Evolutionary conservation across 768 basidiomycete species (phyloP).

Genomic region (Suillus alpinus): DNA sequence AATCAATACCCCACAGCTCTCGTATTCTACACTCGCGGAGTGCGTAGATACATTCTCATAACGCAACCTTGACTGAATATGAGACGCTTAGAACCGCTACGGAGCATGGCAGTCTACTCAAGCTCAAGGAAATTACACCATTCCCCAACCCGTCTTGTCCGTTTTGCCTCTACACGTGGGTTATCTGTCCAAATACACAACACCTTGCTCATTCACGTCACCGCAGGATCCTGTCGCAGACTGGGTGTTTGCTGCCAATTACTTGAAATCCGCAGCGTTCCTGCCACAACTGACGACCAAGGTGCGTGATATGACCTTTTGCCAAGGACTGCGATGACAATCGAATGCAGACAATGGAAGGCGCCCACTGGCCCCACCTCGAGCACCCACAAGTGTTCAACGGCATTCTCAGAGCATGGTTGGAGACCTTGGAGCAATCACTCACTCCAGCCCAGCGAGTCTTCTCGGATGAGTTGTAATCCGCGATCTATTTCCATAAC

Average conservation of each 20-base stretch:
- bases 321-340: slow-evolving; percentile 34
- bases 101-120: slow-evolving; percentile 36
- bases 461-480: neutral
- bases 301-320: slow-evolving; percentile 27
- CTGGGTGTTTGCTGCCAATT: slow-evolving; percentile 33
- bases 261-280: slow-evolving; percentile 26
- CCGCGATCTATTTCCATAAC: neutral
- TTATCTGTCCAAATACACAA: neutral
- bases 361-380: slow-evolving; percentile 68
- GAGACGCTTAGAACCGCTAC: slow-evolving; percentile 33
- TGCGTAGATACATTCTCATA: slow-evolving; percentile 19
- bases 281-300: slow-evolving; percentile 34
- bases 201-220: neutral
- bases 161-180: slow-evolving; percentile 39
- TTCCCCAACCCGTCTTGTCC: slow-evolving; percentile 39
- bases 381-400: slow-evolving; percentile 58
- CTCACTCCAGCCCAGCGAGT: neutral
- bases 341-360: slow-evolving; percentile 41
- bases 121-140: slow-evolving; percentile 42
- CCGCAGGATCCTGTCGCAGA: slow-evolving; percentile 43
- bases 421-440: slow-evolving; percentile 22
- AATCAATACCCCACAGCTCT: slow-evolving; percentile 40
- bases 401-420: slow-evolving; percentile 48
- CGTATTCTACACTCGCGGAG: slow-evolving; percentile 61
- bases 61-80: neutral